Conservation (phyloP, 2,329 filamentous ascomycete species). For the Sarocladiaceae sp. region DNA sequence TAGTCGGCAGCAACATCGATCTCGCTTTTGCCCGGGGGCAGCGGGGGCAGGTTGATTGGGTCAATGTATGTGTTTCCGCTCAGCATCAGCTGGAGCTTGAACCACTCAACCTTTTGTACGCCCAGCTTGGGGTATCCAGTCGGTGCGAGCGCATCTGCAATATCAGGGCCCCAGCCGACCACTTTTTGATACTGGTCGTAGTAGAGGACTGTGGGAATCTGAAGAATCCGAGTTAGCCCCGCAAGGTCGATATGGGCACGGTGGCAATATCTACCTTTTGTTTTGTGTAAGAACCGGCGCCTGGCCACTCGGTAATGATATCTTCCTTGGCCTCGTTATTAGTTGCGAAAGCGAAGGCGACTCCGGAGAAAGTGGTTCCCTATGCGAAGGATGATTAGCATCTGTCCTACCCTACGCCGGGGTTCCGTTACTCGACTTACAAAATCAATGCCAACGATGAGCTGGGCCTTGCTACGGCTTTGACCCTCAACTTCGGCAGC, state of each 20-base stretch:
- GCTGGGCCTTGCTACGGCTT: constrained; percentile 86
- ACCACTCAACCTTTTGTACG: constrained; percentile 99
- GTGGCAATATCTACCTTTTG: constrained; percentile 98
- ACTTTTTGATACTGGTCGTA: constrained; percentile 99
- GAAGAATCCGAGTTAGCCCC: constrained; percentile 3
- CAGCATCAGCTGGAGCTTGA: constrained; percentile 98
- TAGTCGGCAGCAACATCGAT: constrained; percentile 99
- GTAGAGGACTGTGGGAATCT: constrained; percentile 99
- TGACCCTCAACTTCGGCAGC: constrained; percentile 78
- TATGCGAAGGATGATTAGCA: constrained; percentile 32
- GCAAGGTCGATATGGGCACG: constrained; percentile 11
- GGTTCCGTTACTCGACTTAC: no score
- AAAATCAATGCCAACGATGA: constrained; percentile 99
- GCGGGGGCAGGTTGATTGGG: constrained; percentile 94
- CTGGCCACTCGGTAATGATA: constrained; percentile 98
- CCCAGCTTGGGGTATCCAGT: constrained; percentile 97
- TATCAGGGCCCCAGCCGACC: constrained; percentile 98
- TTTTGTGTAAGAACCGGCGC: constrained; percentile 94
- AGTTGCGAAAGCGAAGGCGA: constrained; percentile 93
- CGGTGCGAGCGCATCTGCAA: constrained; percentile 90
- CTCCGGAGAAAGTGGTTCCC: constrained; percentile 97
- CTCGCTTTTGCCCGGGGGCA: constrained; percentile 95
- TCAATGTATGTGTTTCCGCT: constrained; percentile 99
- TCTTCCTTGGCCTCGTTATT: constrained; percentile 98
- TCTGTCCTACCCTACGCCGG: not conserved